Percentiles rank a stretch among this genome's conserved stretches.
Conservation (phyloP, 768 basidiomycete genomes). For the Leccinum pellstonianum region DNA sequence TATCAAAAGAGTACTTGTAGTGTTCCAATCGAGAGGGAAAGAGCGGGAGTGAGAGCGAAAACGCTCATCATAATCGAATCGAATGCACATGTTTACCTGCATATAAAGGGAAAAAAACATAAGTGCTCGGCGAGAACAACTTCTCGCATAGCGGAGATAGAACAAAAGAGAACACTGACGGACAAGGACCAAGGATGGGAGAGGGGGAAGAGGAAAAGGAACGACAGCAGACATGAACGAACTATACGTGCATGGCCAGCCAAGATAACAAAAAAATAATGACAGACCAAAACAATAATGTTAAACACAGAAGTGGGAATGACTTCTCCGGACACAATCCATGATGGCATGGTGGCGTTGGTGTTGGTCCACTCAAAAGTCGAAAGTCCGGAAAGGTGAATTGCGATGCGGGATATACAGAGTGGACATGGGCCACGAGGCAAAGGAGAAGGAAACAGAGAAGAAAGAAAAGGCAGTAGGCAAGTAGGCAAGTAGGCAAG, state of each 20-base stretch:
- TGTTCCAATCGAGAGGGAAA: slow-evolving; percentile 15
- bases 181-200: background rate
- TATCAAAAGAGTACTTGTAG: slow-evolving; percentile 29
- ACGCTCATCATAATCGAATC: background rate
- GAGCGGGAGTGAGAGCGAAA: background rate
- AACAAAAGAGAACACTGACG: slow-evolving; percentile 18
- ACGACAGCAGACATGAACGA: slow-evolving; percentile 13
- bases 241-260: slow-evolving; percentile 27
- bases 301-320: slow-evolving; percentile 29
- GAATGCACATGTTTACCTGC: slow-evolving; percentile 28
- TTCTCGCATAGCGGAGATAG: slow-evolving; percentile 10
- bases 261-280: slow-evolving; percentile 23
- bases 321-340: background rate
- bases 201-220: background rate
- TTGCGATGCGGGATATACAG: background rate
- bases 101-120: slow-evolving; percentile 20
- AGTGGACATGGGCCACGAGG: background rate
- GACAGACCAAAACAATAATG: slow-evolving; percentile 29
- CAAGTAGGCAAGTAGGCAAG: background rate
- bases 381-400: slow-evolving; percentile 12
- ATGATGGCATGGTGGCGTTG: slow-evolving; percentile 9
- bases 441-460: background rate
- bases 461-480: slow-evolving; percentile 8
- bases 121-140: slow-evolving; percentile 13
- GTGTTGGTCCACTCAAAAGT: slow-evolving; percentile 18